Evolutionary conservation across 805 yeast genomes (phyloP), one percentile per base, ranked within the genome.

Genomic region (Candida endomychidarum): DNA sequence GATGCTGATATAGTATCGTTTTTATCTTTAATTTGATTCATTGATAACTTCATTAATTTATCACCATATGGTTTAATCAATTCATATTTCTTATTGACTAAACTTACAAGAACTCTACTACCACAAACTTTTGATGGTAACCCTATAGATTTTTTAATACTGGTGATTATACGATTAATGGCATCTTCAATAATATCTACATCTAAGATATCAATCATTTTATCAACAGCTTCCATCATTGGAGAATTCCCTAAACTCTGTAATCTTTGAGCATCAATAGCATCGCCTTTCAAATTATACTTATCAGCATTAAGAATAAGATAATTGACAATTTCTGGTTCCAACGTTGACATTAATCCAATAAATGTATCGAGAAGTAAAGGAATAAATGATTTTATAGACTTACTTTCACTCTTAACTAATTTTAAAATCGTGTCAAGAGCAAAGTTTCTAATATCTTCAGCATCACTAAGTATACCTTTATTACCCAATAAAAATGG

Each of bases 51-150:
- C 41, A 91, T 61, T 6, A 91, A 60, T n/a, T 66, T 61, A 41
- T 82, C 87, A 9, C 86, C 83, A 52, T 76, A 76, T 0, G 78
- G 67, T 41, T 67, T 62, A 2, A 63, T 51, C 12, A 74, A 47
- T 25, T 64, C 63, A 14, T 63, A 57, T 50, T 83, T 81, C 45
- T 82, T 75, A 8, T 78, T 65, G 0, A 85, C 75, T 34, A 88
- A 57, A 14, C 78, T 72, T 6, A 83, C 86, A 8, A 90, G 58
- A 0, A 89, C 81, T 46, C 80, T 75, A 4, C 95, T 78, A 0
- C 91, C 89, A 17, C 90, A 87, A 0, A 86, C 88, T 53, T 91
- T 88, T 0, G 97, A 87, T 0, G 98, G 97, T 10, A 93, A 67
- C 0, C 98, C 98, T 15, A 90, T 86, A 0, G 95, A 77, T 41